Base-by-base conservation (phyloP, 371 early-diverging fungal genomes). In the Chytridiales sp. region DNA sequence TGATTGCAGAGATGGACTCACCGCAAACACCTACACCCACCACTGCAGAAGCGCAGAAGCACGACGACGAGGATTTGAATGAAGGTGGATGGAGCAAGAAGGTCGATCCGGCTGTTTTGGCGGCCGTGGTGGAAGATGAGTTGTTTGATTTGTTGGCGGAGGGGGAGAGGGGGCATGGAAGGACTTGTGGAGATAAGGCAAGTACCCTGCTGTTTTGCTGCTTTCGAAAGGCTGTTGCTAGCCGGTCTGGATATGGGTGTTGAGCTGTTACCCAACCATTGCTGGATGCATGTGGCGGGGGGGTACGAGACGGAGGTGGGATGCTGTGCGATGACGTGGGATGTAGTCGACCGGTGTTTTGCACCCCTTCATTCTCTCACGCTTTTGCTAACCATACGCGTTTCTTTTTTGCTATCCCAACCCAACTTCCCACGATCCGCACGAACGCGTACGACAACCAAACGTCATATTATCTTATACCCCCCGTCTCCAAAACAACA, bases 401-500 rank as follows among this genome's bases (percentile, higher is more conserved):
- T 35, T 21, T 11, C 9, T 35, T 29, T 36, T 26, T 49, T 38
- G n/a, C n/a, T 41, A n/a, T 29, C 13, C 19, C 24, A 11, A 1
- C n/a, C 46, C 46, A 15, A 2, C 17, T 22, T 27, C 48, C 13
- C 8, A 30, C 1, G 21, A 1, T 32, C 1, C 21, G n/a, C n/a
- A n/a, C n/a, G n/a, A n/a, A n/a, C n/a, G n/a, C n/a, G n/a, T 29
- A 15, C 19, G 21, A 46, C 9, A n/a, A 24, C 22, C 9, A 9
- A 11, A 22, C 19, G 17, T 13, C 19, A 29, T 49, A 24, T 17
- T 8, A 49, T 9, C 49, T 11, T 8, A 9, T 30, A 11, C 17
- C 5, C 32, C 61, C 24, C 36, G 56, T 24, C 24, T 27, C 3
- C 76, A 63, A 84, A 80, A 1, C 77, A 77, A 44, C 73, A 77